Conservation (phyloP, 202 grass and related monocot species). For the Eragrostis tef region DNA sequence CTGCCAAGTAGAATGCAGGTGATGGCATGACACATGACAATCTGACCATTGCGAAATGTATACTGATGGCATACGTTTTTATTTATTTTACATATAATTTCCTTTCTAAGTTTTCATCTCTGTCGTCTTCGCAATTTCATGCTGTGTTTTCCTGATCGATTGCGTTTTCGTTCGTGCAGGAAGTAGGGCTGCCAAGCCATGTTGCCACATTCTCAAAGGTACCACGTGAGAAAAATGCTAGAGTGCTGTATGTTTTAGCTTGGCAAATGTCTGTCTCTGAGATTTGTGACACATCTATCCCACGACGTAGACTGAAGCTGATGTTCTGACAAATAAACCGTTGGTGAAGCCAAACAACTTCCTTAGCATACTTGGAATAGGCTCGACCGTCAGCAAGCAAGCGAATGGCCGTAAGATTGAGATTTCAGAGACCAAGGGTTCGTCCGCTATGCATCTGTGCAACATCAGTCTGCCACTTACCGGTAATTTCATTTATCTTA, state of each 20-base stretch:
- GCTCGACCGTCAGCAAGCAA: conserved; percentile 48
- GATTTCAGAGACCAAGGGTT: conserved; percentile 62
- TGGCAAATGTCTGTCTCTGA: background rate
- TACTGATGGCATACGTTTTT: background rate
- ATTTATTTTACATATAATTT: too few species aligned
- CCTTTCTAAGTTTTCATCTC: too few species aligned
- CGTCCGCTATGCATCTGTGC: conserved; percentile 59
- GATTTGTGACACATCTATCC: conserved; percentile 38
- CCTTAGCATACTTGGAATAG: conserved; percentile 50
- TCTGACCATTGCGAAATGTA: background rate
- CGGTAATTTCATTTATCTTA: conserved; percentile 54
- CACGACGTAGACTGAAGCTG: conserved; percentile 55
- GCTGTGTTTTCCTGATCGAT: background rate
- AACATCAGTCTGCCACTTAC: conserved; percentile 71
- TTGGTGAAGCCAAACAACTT: conserved; percentile 49
- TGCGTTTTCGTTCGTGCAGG: conserved; percentile 48
- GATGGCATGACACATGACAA: conserved; percentile 23
- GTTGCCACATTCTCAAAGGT: conserved; percentile 88
- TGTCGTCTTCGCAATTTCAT: too few species aligned
- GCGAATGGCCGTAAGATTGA: conserved; percentile 50
- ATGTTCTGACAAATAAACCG: conserved; percentile 35
- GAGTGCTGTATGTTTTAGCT: conserved; percentile 21
- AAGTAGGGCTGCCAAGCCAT: conserved; percentile 94
- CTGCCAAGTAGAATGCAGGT: conserved; percentile 91
- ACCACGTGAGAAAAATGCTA: conserved; percentile 15